Conservation (phyloP, 345 rosid genomes). For the Noccaea caerulescens region DNA sequence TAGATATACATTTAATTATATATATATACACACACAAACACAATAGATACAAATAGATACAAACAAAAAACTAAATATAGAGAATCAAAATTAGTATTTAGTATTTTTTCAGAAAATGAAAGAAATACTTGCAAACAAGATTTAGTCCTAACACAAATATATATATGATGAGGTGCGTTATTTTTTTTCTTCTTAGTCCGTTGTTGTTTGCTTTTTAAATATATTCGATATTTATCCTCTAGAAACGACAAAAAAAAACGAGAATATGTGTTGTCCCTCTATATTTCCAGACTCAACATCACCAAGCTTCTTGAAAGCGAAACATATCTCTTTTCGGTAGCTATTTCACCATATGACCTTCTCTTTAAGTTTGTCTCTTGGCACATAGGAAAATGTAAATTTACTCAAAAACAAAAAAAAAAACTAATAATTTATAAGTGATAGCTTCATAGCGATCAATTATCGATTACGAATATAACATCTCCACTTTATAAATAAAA, state of each 20-base stretch:
- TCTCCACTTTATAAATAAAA: not conserved
- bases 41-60: not conserved
- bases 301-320: conserved; percentile 31
- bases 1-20: not conserved
- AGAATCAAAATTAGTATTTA: not conserved
- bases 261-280: conserved; percentile 12
- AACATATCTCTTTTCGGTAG: conserved; percentile 17
- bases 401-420: not conserved
- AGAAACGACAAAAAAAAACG: not conserved
- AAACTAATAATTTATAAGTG: not conserved
- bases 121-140: not conserved
- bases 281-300: conserved; percentile 18
- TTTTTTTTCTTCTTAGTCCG: too few relatives aligned
- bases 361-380: conserved; percentile 16
- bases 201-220: too few relatives aligned
- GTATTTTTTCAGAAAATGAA: not conserved
- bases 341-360: conserved; percentile 18
- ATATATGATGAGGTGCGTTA: not conserved
- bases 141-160: not conserved
- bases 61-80: not conserved
- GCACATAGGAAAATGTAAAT: not conserved
- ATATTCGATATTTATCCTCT: not conserved
- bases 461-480: not conserved
- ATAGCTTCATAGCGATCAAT: not conserved
- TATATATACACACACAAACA: too few relatives aligned